Conservation (phyloP, 2,329 filamentous ascomycete species). For the Pseudophaeomoniella oleicola region DNA sequence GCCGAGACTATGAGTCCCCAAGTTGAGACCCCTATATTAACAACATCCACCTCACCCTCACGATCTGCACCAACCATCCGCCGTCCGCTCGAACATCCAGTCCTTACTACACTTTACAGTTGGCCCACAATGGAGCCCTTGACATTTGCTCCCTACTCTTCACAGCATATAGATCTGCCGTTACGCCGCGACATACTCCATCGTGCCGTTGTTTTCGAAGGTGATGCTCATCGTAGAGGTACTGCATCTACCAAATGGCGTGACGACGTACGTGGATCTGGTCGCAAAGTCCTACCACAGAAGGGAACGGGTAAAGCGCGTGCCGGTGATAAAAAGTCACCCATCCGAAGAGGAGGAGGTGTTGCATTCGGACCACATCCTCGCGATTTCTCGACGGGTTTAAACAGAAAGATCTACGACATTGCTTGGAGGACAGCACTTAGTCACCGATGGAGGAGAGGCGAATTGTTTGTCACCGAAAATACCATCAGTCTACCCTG, state of each 20-base stretch:
- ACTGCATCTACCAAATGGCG: constrained; percentile 74
- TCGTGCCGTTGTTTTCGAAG: constrained; percentile 83
- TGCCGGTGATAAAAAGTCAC: constrained; percentile 65
- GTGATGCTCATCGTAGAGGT: constrained; percentile 73
- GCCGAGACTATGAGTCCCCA: constrained; percentile 2
- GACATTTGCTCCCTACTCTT: constrained; percentile 61
- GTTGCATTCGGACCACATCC: constrained; percentile 83
- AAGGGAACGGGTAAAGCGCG: constrained; percentile 77
- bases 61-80: constrained; percentile 6
- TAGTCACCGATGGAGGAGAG: constrained; percentile 76
- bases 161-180: constrained; percentile 73
- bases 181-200: constrained; percentile 85
- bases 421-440: constrained; percentile 88
- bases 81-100: constrained; percentile 29
- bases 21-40: constrained; percentile 11
- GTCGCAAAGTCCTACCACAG: constrained; percentile 67
- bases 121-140: constrained; percentile 83
- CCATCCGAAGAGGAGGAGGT: constrained; percentile 70
- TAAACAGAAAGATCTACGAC: constrained; percentile 87
- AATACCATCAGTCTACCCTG: constrained; percentile 56
- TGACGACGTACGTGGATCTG: constrained; percentile 68
- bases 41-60: constrained; percentile 13
- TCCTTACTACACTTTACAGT: constrained; percentile 72
- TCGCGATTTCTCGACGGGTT: constrained; percentile 70
- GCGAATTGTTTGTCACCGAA: constrained; percentile 75